Evolutionary conservation across 306 rosid genomes (phyloP).

Genomic region (Betula pendula): DNA sequence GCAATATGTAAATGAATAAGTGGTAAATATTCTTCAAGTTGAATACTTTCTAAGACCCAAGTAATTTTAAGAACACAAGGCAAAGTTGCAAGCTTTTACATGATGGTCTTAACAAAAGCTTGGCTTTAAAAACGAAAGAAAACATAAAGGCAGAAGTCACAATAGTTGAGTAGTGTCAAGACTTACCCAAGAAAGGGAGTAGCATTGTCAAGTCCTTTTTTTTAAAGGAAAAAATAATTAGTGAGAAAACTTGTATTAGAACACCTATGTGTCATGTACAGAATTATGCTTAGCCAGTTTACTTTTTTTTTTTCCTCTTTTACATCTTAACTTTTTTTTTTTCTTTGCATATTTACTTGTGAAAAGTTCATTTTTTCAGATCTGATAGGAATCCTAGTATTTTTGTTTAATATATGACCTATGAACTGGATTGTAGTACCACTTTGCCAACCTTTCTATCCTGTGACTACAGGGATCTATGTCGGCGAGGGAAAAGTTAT

Average conservation of each 20-base stretch:
- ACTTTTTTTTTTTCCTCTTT: neutral
- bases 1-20: neutral
- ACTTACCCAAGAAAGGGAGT: neutral
- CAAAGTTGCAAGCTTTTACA: slow-evolving; percentile 8
- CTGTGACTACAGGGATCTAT: slow-evolving; percentile 57
- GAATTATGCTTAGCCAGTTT: neutral
- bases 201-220: neutral
- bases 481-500: slow-evolving; percentile 64
- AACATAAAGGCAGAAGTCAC: neutral
- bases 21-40: neutral
- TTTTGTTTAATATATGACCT: slow-evolving; percentile 12
- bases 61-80: neutral
- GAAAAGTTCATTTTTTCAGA: slow-evolving; percentile 1
- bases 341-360: neutral
- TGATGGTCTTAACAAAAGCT: neutral
- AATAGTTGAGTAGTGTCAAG: neutral
- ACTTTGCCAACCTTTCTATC: slow-evolving; percentile 21
- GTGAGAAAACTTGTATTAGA: neutral
- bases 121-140: neutral
- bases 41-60: neutral
- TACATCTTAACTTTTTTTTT: neutral
- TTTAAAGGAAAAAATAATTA: neutral
- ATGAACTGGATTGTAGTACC: no score
- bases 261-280: neutral
- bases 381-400: slow-evolving; percentile 14